phyloP scores from a whole-genome alignment of 2,329 filamentous ascomycete species.

The Ophiostoma ulmi region DNA sequence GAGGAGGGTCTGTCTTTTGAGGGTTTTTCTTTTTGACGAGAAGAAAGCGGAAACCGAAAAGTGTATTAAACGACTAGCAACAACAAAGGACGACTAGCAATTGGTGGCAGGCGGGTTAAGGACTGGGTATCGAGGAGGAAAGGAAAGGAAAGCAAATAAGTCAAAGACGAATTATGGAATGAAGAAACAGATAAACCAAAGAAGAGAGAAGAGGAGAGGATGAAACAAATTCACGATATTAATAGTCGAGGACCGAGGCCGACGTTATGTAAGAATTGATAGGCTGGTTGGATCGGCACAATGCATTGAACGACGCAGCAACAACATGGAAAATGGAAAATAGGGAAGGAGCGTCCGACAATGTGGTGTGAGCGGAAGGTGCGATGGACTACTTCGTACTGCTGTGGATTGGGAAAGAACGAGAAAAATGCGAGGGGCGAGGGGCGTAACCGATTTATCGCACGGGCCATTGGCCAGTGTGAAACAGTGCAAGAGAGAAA shows the following conservation, averaged over 20 bases:
- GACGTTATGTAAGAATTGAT: background rate
- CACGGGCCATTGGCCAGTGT: slow-evolving; percentile 23
- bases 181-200: slow-evolving; percentile 2
- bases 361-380: slow-evolving; percentile 3
- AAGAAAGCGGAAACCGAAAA: background rate
- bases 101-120: background rate
- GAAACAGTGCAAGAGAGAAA: slow-evolving; percentile 15
- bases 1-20: background rate
- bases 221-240: background rate
- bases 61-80: slow-evolving; percentile 7
- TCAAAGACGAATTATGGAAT: background rate
- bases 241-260: background rate
- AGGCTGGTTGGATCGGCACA: slow-evolving; percentile 2
- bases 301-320: background rate
- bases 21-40: slow-evolving; percentile 10
- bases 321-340: background rate
- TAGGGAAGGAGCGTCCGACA: slow-evolving; percentile 12
- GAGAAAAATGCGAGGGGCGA: slow-evolving; percentile 15
- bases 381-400: background rate
- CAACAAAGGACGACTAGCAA: slow-evolving; percentile 12
- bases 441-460: slow-evolving; percentile 13
- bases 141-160: background rate
- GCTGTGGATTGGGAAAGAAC: background rate
- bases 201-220: background rate
- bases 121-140: background rate